Evolutionary conservation across 495 filamentous ascomycete genomes (phyloP).

Genomic region (Patellaria atrata): DNA sequence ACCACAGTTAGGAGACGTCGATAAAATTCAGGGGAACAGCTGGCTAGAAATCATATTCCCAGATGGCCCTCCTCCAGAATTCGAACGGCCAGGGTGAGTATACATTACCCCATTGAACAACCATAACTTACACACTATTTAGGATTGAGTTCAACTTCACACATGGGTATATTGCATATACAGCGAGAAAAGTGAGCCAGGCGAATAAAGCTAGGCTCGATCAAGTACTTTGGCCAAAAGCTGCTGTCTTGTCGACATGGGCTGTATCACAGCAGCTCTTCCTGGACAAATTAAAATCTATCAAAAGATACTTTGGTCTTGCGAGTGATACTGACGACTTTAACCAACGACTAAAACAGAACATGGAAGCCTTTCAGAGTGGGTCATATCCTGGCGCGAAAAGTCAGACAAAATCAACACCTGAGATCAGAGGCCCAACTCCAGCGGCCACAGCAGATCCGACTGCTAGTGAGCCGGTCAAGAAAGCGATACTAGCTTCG

Average conservation of each 20-base stretch:
- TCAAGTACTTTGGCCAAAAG: slow-evolving; percentile 29
- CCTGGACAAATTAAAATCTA: slow-evolving; percentile 17
- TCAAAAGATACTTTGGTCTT: slow-evolving; percentile 14
- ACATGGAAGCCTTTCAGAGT: background rate
- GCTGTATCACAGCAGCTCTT: slow-evolving; percentile 21
- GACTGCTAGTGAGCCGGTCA: slow-evolving; percentile 1
- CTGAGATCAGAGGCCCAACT: background rate
- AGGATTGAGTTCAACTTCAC: slow-evolving; percentile 38
- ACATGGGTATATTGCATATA: slow-evolving; percentile 37
- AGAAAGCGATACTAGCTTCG: background rate
- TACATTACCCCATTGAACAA: slow-evolving; percentile 14
- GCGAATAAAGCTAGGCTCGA: slow-evolving; percentile 27
- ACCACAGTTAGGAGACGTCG: slow-evolving; percentile 32
- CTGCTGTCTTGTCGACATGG: slow-evolving; percentile 28
- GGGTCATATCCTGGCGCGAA: background rate
- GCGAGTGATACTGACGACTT: slow-evolving; percentile 1
- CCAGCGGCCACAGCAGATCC: slow-evolving; percentile 6
- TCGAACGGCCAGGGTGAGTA: slow-evolving; percentile 43
- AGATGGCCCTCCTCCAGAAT: slow-evolving; percentile 41
- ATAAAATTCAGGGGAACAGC: slow-evolving; percentile 32
- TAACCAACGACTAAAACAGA: no score
- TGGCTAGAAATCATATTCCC: slow-evolving; percentile 52
- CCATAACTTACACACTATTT: background rate
- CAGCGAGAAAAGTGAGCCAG: slow-evolving; percentile 32
- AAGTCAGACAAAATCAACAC: slow-evolving; percentile 5